Conservation (phyloP, 2,329 filamentous ascomycete species). For the Dothiorella sarmentorum region DNA sequence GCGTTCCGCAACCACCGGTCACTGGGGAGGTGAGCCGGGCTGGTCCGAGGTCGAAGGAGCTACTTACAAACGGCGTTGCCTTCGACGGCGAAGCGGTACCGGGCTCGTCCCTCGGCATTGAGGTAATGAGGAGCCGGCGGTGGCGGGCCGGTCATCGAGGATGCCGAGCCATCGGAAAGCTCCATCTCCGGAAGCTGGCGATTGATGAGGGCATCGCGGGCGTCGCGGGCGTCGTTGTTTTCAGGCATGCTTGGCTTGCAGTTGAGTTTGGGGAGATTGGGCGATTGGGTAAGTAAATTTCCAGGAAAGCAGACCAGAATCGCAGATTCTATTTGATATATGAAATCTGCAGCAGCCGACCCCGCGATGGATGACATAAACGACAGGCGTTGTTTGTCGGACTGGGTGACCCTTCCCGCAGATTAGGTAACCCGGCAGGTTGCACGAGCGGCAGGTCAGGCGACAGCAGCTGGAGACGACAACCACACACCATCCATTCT, state of each 20-base stretch:
- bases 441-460: constrained; percentile 8
- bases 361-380: constrained; percentile 9
- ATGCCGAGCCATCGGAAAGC: constrained; percentile 42
- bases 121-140: constrained; percentile 42
- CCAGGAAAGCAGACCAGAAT: background rate
- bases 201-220: constrained; percentile 43
- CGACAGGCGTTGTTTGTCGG: background rate
- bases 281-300: background rate
- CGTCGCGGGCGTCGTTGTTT: constrained; percentile 39
- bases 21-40: constrained; percentile 42
- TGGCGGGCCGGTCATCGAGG: constrained; percentile 45
- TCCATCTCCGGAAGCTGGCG: constrained; percentile 49
- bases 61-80: constrained; percentile 53
- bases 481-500: too few relatives aligned
- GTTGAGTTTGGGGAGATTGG: too few relatives aligned
- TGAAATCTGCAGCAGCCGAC: background rate
- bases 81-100: constrained; percentile 49
- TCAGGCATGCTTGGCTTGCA: constrained; percentile 29
- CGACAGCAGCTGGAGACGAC: background rate
- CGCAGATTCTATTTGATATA: background rate
- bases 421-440: background rate
- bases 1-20: constrained; percentile 64
- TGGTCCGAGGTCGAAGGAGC: too few relatives aligned
- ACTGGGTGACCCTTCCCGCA: constrained; percentile 10
- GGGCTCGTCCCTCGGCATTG: constrained; percentile 40